Evolutionary conservation across 352 stramenopile species (phyloP).

Genomic region (Phytophthora vignae): DNA sequence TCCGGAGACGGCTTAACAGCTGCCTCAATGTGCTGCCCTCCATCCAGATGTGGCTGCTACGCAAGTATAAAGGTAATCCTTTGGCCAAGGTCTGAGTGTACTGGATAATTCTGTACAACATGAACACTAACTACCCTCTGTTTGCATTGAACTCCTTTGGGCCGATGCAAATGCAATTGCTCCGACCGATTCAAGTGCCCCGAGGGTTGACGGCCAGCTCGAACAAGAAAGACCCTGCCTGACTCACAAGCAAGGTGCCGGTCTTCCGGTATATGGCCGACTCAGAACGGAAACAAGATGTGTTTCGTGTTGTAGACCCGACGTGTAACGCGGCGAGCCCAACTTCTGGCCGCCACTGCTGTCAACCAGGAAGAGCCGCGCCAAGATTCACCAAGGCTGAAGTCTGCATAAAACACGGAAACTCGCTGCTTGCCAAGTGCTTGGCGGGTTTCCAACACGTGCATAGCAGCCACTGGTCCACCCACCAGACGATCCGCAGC

Average conservation of each 20-base stretch:
- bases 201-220: neutral
- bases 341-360: constrained; percentile 32
- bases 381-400: constrained; percentile 6
- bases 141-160: neutral
- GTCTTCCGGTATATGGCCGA: neutral
- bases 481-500: constrained; percentile 41
- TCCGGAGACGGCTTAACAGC: constrained; percentile 19
- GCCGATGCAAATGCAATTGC: too few species aligned
- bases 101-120: neutral
- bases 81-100: neutral
- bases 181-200: neutral
- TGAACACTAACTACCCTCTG: neutral
- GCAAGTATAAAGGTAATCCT: constrained; percentile 27
- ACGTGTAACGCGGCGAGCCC: constrained; percentile 14
- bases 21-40: constrained; percentile 26
- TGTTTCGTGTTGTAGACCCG: constrained; percentile 19
- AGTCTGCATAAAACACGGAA: constrained; percentile 2
- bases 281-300: constrained; percentile 21
- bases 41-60: constrained; percentile 23
- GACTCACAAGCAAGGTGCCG: constrained; percentile 3
- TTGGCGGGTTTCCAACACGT: neutral
- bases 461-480: constrained; percentile 28
- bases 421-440: neutral
- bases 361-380: constrained; percentile 30
- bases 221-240: neutral